Conservation (phyloP, 2,329 filamentous ascomycete genomes). For the Curvularia hawaiiensis region DNA sequence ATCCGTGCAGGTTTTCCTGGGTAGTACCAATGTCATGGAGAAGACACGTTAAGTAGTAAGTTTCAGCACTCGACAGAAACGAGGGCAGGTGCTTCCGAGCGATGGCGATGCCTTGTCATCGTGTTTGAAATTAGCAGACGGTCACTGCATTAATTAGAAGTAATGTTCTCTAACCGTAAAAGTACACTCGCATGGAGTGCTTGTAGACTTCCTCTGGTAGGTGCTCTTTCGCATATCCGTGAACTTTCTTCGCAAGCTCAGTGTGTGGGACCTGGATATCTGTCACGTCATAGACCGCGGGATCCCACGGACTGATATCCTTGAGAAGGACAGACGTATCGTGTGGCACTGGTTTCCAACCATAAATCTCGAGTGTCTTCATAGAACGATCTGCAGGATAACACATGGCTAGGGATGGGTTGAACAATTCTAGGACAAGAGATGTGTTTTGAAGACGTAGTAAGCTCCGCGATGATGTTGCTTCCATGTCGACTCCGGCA, state of each 20-base stretch:
- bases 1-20: neutral
- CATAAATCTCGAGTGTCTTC: neutral
- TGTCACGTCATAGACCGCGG: neutral
- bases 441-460: neutral
- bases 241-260: neutral
- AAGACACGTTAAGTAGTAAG: slow-evolving; percentile 7
- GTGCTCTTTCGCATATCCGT: neutral
- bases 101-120: neutral
- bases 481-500: neutral
- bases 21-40: slow-evolving; percentile 10
- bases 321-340: neutral
- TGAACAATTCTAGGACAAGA: neutral
- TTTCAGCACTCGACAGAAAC: slow-evolving; percentile 1
- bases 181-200: slow-evolving; percentile 7
- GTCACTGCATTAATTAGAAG: neutral
- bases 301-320: neutral
- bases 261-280: neutral
- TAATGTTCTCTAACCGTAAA: neutral
- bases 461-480: neutral
- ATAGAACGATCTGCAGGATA: neutral
- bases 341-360: neutral
- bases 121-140: neutral
- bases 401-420: neutral
- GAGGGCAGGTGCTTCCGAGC: neutral
- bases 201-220: neutral